Evolutionary conservation across 345 rosid species (phyloP), one percentile per base, ranked within the genome.

Genomic region (Physaria fendleri): DNA sequence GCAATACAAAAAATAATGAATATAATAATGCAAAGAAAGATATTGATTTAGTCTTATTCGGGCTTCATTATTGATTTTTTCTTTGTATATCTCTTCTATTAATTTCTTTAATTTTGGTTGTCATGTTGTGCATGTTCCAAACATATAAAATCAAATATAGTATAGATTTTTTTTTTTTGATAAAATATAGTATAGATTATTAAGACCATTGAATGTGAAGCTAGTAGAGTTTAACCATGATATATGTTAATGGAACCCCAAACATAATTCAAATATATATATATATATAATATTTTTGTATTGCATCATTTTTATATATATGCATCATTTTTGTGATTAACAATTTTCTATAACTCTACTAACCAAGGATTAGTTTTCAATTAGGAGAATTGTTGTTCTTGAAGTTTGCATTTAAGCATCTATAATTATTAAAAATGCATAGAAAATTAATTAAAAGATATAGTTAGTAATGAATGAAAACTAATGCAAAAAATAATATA

Each of bases 41-140:
- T 8, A 8, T 41, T 14, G 40, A 45, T 5, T 32, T 44, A 24
- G 39, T 43, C 38, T 68, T 37, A 32, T 16, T 29, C 32, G 35
- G 49, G 15, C 7, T 65, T 44, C 53, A 59, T 59, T 59, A 59
- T 59, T 59, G 28, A 22, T 21, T 59, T 21, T 59, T 17, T 52
- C 20, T 10, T 41, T 13, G n/a, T n/a, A n/a, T n/a, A 27, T 14
- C 5, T 4, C 56, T 53, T 60, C 34, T 11, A 69, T 49, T 50
- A 67, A n/a, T n/a, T n/a, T 59, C 59, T 48, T 59, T 42, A 33
- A 56, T 54, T 54, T 32, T 50, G 54, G 32, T 59, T 28, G 57
- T 45, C 49, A 46, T 62, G 34, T 57, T 59, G 53, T 59, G 18
- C 62, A 68, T 43, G 66, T 69, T 69, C 40, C 28, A 1, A 45